A percentile compares a stretch with the other conserved stretches of the same genome.
Conservation (phyloP, 306 rosid genomes). For the Vachellia pachyceras region DNA sequence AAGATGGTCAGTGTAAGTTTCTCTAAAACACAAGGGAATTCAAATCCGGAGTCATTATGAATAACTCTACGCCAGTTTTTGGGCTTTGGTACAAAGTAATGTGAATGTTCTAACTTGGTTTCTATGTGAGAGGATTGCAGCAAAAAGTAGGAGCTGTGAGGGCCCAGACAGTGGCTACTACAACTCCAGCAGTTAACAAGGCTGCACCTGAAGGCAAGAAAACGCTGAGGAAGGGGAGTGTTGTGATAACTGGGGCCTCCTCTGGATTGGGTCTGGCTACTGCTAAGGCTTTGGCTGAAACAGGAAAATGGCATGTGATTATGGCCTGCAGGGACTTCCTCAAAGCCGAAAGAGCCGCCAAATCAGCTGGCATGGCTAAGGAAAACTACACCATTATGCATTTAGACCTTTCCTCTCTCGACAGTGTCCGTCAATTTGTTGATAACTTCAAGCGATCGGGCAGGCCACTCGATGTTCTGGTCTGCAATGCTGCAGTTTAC, state of each 20-base stretch:
- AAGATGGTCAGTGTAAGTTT: not conserved
- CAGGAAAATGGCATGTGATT: conserved; percentile 95
- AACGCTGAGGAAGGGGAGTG: conserved; percentile 87
- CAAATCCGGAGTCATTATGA: not conserved
- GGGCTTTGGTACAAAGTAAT: not conserved
- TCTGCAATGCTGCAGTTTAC: conserved; percentile 96
- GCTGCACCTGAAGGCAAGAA: conserved; percentile 83
- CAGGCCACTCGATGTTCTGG: conserved; percentile 81
- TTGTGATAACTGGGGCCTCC: conserved; percentile 90
- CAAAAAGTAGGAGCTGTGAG: conserved; percentile 56
- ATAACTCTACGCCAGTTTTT: too few species aligned
- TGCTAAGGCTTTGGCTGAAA: conserved; percentile 94
- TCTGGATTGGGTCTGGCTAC: conserved; percentile 97
- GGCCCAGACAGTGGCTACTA: conserved; percentile 71
- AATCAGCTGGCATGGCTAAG: conserved; percentile 80
- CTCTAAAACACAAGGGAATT: not conserved
- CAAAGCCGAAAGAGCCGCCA: conserved; percentile 95
- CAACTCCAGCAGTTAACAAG: conserved; percentile 63
- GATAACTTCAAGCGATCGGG: conserved; percentile 72
- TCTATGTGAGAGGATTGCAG: conserved; percentile 60
- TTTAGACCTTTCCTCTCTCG: conserved; percentile 91
- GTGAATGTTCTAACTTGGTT: conserved; percentile 19
- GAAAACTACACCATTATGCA: conserved; percentile 92
- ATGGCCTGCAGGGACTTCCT: conserved; percentile 99
- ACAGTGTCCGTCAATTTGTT: conserved; percentile 90